Percentiles rank a stretch among this genome's conserved stretches.
phyloP scores from a whole-genome alignment of 2,329 filamentous ascomycete genomes.

The Alternaria sp. region DNA sequence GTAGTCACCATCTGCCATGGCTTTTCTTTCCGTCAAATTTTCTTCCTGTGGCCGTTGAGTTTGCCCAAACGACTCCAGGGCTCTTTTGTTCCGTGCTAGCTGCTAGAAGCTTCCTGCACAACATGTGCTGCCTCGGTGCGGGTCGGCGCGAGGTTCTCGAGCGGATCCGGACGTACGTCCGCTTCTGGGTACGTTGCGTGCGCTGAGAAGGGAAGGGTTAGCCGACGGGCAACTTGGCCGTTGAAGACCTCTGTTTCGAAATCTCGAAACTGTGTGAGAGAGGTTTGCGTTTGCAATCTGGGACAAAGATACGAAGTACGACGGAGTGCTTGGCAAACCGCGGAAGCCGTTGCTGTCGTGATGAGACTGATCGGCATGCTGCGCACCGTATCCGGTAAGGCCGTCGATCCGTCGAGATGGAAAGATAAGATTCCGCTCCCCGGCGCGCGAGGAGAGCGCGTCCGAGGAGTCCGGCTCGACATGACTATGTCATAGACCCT shows the following conservation, averaged over 20 bases:
- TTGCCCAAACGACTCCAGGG: not conserved
- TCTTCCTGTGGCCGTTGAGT: not conserved
- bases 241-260: not conserved
- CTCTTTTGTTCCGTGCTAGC: constrained; percentile 1
- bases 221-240: not conserved
- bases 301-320: not conserved
- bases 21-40: not conserved
- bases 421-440: constrained; percentile 1
- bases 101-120: constrained; percentile 4
- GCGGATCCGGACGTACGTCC: not conserved
- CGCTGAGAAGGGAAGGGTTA: not conserved
- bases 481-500: constrained; percentile 2
- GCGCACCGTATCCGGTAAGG: not conserved
- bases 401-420: constrained; percentile 1
- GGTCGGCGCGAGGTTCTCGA: not conserved
- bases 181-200: not conserved
- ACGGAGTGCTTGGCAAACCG: not conserved
- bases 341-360: not conserved
- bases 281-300: not conserved
- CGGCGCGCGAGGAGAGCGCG: not conserved
- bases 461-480: constrained; percentile 8
- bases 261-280: not conserved
- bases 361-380: not conserved
- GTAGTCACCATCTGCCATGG: not conserved
- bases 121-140: constrained; percentile 8